Percentiles rank a stretch among this genome's conserved stretches.
phyloP scores from a whole-genome alignment of 1,284 basidiomycete genomes.

The Cutaneotrichosporon cavernicola region DNA sequence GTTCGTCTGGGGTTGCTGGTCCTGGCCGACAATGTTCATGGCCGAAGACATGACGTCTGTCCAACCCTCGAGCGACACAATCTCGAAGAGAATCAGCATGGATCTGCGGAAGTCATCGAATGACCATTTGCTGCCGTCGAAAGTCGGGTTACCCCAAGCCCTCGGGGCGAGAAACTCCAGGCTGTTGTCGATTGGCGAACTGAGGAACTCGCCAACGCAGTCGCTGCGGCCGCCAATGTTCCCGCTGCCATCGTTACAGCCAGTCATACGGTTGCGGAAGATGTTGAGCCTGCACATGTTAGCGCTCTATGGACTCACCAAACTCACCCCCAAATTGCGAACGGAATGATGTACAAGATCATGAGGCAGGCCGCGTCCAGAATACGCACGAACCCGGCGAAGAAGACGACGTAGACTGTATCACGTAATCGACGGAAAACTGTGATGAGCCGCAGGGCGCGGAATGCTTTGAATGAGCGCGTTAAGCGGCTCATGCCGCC shows the following conservation, averaged over 20 bases:
- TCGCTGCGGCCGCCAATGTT: constrained; percentile 60
- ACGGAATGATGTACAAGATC: constrained; percentile 92
- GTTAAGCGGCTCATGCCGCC: constrained; percentile 79
- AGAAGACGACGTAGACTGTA: constrained; percentile 87
- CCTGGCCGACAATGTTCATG: constrained; percentile 72
- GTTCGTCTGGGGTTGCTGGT: constrained; percentile 69
- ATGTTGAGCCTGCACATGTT: constrained; percentile 65
- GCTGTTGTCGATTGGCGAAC: constrained; percentile 55
- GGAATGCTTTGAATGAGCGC: constrained; percentile 81
- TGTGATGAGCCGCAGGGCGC: constrained; percentile 86
- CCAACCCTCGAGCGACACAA: constrained; percentile 95
- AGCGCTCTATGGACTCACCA: neutral
- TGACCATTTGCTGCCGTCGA: constrained; percentile 71
- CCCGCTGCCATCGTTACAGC: constrained; percentile 71
- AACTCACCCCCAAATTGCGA: constrained; percentile 83
- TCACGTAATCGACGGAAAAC: constrained; percentile 80
- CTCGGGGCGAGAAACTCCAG: constrained; percentile 72
- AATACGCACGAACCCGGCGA: constrained; percentile 82
- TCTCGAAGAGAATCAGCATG: constrained; percentile 91
- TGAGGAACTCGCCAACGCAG: constrained; percentile 73
- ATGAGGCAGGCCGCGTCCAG: constrained; percentile 90
- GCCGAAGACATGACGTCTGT: constrained; percentile 83
- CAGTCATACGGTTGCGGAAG: constrained; percentile 79
- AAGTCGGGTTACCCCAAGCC: constrained; percentile 82
- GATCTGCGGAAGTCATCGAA: constrained; percentile 87